phyloP scores from a whole-genome alignment of 192 early-diverging fungal genomes.

The Backusella macrospora region DNA sequence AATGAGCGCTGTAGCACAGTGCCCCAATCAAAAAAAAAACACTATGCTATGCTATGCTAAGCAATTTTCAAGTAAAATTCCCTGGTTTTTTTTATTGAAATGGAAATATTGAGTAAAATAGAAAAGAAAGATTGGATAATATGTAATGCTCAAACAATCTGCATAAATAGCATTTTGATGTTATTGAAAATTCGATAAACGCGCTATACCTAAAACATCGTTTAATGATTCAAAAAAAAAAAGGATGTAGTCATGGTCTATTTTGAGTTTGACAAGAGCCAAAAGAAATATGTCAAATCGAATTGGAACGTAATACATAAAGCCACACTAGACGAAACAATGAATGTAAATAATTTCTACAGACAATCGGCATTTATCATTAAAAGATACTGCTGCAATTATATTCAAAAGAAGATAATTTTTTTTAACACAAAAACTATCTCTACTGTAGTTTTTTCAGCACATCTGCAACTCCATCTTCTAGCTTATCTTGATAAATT shows the following conservation, averaged over 20 bases:
- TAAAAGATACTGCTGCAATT: not conserved
- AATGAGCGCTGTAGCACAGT: not conserved
- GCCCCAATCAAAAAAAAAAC: not conserved
- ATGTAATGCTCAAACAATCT: not conserved
- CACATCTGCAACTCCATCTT: not conserved
- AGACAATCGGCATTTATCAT: not conserved
- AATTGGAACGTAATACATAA: conserved; percentile 7
- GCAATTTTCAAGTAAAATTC: not conserved
- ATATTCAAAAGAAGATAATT: not conserved
- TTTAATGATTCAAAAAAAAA: not conserved
- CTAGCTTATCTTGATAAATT: not conserved
- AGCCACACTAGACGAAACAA: conserved; percentile 4
- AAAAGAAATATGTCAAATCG: conserved; percentile 14
- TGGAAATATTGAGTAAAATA: not conserved
- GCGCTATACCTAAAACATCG: not conserved
- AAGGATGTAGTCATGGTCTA: not conserved
- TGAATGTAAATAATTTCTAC: not conserved
- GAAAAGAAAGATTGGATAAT: not conserved
- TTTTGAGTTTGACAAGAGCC: conserved; percentile 16
- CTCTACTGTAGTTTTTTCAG: not conserved
- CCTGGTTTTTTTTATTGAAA: not conserved
- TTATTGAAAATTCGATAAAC: not conserved
- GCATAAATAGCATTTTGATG: not conserved
- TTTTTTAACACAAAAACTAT: not conserved
- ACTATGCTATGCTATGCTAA: not conserved